These are phyloP conservation scores for Coemansia sp. DNA, from an alignment of 192 early-diverging fungal genomes.

Conservation along the genomic window DNA sequence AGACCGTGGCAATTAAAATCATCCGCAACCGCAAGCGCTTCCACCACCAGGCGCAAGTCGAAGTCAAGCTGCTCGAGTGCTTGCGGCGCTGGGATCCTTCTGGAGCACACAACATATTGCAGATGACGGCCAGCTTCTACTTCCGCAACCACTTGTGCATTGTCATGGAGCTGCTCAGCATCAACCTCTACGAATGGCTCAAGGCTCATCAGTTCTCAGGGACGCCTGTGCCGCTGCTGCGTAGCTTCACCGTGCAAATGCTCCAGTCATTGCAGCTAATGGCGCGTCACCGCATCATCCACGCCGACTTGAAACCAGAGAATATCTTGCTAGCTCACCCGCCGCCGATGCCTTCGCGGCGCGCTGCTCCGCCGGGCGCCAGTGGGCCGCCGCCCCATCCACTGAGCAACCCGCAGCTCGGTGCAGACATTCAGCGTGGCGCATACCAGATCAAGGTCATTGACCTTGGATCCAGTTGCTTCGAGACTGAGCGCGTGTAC, in stretches of 20 bases:
- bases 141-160: slow-evolving; percentile 97
- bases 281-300: slow-evolving; percentile 75
- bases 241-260: slow-evolving; percentile 74
- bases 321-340: slow-evolving; percentile 84
- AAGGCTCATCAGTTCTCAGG: slow-evolving; percentile 92
- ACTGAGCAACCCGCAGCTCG: slow-evolving; percentile 43
- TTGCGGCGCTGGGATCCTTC: slow-evolving; percentile 84
- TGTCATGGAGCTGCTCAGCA: slow-evolving; percentile 88
- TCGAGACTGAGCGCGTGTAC: slow-evolving; percentile 91
- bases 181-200: slow-evolving; percentile 97
- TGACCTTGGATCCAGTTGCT: slow-evolving; percentile 96
- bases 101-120: slow-evolving; percentile 76
- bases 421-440: slow-evolving; percentile 39
- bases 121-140: slow-evolving; percentile 89
- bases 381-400: slow-evolving; percentile 38
- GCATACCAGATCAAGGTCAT: slow-evolving; percentile 90
- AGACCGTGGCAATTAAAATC: slow-evolving; percentile 88
- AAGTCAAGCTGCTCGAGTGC: slow-evolving; percentile 90
- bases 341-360: slow-evolving; percentile 49
- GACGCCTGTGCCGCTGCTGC: slow-evolving; percentile 52
- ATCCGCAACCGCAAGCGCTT: slow-evolving; percentile 97
- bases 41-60: slow-evolving; percentile 91
- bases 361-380: slow-evolving; percentile 25
- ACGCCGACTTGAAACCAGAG: slow-evolving; percentile 98
- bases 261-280: slow-evolving; percentile 80